These are phyloP conservation scores for Pigoraptor vietnamica DNA, from an alignment of 78 protist genomes.

Conservation along the genomic window DNA sequence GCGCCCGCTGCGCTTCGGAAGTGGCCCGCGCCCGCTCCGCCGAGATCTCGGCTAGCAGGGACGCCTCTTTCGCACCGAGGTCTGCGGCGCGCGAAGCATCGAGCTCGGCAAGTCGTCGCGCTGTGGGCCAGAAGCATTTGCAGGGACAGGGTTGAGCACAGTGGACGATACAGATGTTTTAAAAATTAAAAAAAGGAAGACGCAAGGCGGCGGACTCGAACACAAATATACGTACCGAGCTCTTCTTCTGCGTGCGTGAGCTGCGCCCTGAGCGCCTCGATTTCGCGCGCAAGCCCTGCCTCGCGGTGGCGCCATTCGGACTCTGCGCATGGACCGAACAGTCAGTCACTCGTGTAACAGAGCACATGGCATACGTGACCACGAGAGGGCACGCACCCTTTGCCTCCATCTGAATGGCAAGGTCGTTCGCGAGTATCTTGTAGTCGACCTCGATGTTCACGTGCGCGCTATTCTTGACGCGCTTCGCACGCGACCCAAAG, in stretches of 20 bases:
- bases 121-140: no score
- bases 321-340: background rate
- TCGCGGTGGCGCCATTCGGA: background rate
- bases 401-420: background rate
- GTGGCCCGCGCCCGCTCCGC: background rate
- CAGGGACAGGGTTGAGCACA: no score
- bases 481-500: background rate
- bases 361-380: no score
- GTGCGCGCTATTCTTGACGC: background rate
- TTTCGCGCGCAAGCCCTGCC: background rate
- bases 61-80: background rate
- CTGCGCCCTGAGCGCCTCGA: background rate
- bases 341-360: no score
- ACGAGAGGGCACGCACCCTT: no score
- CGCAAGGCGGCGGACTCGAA: no score
- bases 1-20: background rate
- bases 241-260: background rate
- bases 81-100: background rate
- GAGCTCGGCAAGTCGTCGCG: background rate
- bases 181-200: no score
- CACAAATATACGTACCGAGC: background rate
- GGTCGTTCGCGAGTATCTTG: background rate
- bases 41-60: background rate
- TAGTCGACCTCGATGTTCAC: background rate
- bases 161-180: no score